Evolutionary conservation across 495 filamentous ascomycete genomes (phyloP), one percentile per base, ranked within the genome.

Genomic region (Penicillium steckii): DNA sequence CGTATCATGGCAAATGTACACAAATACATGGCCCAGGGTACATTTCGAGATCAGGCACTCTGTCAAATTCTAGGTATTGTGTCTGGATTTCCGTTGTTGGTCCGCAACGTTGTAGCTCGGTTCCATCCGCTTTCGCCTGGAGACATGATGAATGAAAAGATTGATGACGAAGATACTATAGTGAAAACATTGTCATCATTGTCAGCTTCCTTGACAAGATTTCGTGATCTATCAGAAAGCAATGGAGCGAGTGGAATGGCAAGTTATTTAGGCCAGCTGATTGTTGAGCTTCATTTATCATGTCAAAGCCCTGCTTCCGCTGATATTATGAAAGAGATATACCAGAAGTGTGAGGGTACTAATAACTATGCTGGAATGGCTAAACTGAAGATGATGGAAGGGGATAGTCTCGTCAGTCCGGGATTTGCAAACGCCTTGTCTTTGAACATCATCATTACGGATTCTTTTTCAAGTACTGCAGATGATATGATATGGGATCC

Each of bases 361-460:
- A 22, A 30, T 41, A 60, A 66, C 44, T 18, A 44, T 25, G 52
- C 41, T 2, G 63, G 63, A 1, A 57, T 66, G 57, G 63, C 54
- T 4, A 64, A 52, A 32, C 24, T 46, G 32, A 61, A 57, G 37
- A 27, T 66, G 29, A 49, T 66, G 12, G 55, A 64, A 48, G 63
- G 47, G 1, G 63, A 66, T 44, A 50, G 30, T 33, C 29, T 57
- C 4, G 44, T 59, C 9, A 58, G 60, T 30, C 54, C 60, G 19
- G 48, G 60, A 4, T 66, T 66, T 30, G 42, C 63, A 3, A 66
- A 55, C 22, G 60, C 63, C 1, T 12, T 64, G 9, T 45, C 55
- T 5, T 41, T 64, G 32, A 66, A 66, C 25, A 25, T 66, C 32
- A 35, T 61, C 37, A 37, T 60, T 7, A 10, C 50, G 15, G 46